These are phyloP conservation scores for Ustanciosporium gigantosporum DNA, from an alignment of 1,284 basidiomycete species.

Conservation along the genomic window DNA sequence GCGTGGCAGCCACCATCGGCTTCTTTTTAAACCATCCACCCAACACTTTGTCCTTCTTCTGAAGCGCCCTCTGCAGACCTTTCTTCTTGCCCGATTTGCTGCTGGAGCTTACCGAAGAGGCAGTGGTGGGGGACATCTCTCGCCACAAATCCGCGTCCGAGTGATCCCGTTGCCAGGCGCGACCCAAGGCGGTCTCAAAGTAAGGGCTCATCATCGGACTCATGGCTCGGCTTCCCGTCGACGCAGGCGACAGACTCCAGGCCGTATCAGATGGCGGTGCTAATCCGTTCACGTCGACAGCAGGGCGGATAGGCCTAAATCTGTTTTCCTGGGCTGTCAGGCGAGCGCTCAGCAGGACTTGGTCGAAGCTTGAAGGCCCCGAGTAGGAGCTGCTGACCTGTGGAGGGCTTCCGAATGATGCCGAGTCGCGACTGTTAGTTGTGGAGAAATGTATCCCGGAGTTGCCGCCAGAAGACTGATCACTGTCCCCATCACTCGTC, in stretches of 20 bases:
- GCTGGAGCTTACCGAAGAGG: slow-evolving; percentile 19
- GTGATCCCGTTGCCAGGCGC: not conserved
- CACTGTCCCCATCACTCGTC: slow-evolving; percentile 18
- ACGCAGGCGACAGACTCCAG: too few relatives aligned
- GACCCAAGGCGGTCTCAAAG: too few relatives aligned
- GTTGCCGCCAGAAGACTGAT: slow-evolving; percentile 10
- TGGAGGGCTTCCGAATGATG: too few relatives aligned
- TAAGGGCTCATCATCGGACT: too few relatives aligned
- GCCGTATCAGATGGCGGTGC: not conserved
- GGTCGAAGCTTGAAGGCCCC: not conserved
- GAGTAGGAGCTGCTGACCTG: slow-evolving; percentile 5
- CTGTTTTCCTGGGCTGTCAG: not conserved
- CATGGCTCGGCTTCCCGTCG: too few relatives aligned
- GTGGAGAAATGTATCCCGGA: slow-evolving; percentile 5
- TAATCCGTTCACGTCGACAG: not conserved
- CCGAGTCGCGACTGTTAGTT: slow-evolving; percentile 19
- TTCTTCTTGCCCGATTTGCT: slow-evolving; percentile 26
- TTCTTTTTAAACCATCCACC: slow-evolving; percentile 39
- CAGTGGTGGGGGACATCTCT: slow-evolving; percentile 23
- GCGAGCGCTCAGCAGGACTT: not conserved
- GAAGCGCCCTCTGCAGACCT: slow-evolving; percentile 20
- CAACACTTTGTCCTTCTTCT: slow-evolving; percentile 44
- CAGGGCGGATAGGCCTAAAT: not conserved
- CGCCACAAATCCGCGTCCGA: slow-evolving; percentile 24
- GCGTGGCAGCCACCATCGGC: not conserved